A percentile compares a stretch with the other conserved stretches of the same genome.
phyloP scores from a whole-genome alignment of 495 filamentous ascomycete species.

The Viridothelium virens region DNA sequence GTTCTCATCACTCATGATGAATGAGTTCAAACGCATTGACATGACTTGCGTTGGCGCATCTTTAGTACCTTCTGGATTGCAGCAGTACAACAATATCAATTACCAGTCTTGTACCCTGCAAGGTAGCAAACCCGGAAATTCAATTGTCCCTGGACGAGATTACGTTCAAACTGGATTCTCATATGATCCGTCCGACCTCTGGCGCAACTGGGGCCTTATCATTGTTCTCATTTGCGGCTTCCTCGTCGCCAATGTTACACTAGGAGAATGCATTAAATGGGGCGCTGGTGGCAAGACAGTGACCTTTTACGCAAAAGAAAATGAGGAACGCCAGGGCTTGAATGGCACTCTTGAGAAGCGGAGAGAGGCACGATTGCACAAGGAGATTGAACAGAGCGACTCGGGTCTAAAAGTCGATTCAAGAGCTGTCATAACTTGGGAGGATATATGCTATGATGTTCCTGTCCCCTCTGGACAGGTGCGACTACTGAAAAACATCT shows the following conservation, averaged over 20 bases:
- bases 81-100: slow-evolving; percentile 51
- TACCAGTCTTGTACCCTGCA: slow-evolving; percentile 69
- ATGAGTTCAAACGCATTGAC: slow-evolving; percentile 61
- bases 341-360: slow-evolving; percentile 57
- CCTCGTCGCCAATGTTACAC: slow-evolving; percentile 57
- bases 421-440: slow-evolving; percentile 48
- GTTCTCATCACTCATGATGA: slow-evolving; percentile 72
- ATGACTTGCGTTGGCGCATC: slow-evolving; percentile 57
- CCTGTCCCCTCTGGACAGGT: slow-evolving; percentile 60
- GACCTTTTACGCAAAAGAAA: slow-evolving; percentile 65
- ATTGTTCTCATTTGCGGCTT: slow-evolving; percentile 60
- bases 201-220: slow-evolving; percentile 73
- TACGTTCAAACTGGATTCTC: slow-evolving; percentile 59
- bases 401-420: slow-evolving; percentile 59
- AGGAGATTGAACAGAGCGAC: slow-evolving; percentile 40
- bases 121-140: slow-evolving; percentile 56
- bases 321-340: slow-evolving; percentile 58
- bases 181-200: slow-evolving; percentile 54
- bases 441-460: slow-evolving; percentile 55
- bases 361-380: slow-evolving; percentile 46
- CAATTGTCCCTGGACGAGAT: slow-evolving; percentile 48
- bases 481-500: slow-evolving; percentile 61
- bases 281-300: slow-evolving; percentile 70
- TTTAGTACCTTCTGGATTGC: slow-evolving; percentile 54
- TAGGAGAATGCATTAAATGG: slow-evolving; percentile 70